These are phyloP conservation scores for Crucibulum cyathiforme DNA, from an alignment of 1,284 basidiomycete species.

Conservation along the genomic window DNA sequence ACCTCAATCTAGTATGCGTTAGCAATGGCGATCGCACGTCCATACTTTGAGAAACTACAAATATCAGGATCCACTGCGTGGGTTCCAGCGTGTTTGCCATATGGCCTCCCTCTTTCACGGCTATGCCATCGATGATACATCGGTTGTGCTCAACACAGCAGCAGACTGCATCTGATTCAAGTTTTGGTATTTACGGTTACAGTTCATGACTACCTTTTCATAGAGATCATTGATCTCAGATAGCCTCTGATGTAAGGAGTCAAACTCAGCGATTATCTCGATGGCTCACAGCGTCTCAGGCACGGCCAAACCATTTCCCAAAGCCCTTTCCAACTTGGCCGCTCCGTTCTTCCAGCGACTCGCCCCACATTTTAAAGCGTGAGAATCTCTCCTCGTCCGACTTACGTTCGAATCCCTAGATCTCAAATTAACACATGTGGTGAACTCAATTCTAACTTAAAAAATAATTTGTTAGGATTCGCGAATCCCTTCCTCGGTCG, in stretches of 20 bases:
- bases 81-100: not conserved
- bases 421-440: conserved; percentile 43
- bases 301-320: conserved; percentile 34
- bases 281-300: conserved; percentile 36
- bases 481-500: conserved; percentile 44
- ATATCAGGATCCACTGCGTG: not conserved
- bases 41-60: too few relatives aligned
- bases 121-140: too few relatives aligned
- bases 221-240: conserved; percentile 44
- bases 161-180: conserved; percentile 15
- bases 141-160: not conserved
- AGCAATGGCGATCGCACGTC: not conserved
- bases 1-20: not conserved
- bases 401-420: conserved; percentile 49
- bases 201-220: conserved; percentile 28
- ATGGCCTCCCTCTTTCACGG: not conserved
- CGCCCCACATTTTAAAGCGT: conserved; percentile 32
- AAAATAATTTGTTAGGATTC: conserved; percentile 45
- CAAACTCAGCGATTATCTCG: conserved; percentile 40
- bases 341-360: conserved; percentile 48
- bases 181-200: conserved; percentile 30
- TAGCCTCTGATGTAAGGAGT: conserved; percentile 40
- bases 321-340: conserved; percentile 33
- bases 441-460: conserved; percentile 48
- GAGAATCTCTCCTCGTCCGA: conserved; percentile 34